Conservation (phyloP, 2,329 filamentous ascomycete genomes). For the Cladosporium sp. region DNA sequence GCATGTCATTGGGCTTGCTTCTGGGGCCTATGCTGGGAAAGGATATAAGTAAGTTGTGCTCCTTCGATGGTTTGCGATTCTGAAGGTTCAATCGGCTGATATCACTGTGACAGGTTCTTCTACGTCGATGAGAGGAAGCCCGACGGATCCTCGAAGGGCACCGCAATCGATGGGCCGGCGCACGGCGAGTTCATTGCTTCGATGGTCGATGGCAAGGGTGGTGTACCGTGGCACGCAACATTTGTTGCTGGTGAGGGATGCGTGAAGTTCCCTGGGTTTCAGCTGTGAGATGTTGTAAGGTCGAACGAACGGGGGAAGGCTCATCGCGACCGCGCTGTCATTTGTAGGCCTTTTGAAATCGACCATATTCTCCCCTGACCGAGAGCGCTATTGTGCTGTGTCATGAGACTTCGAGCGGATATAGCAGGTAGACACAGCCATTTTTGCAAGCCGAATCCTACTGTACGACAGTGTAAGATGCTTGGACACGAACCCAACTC, state of each 20-base stretch:
- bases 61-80: slow-evolving; percentile 6
- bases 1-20: slow-evolving; percentile 42
- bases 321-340: too few species aligned
- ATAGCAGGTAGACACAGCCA: too few species aligned
- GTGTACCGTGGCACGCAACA: slow-evolving; percentile 28
- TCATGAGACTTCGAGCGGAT: too few species aligned
- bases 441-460: too few species aligned
- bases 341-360: too few species aligned
- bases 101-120: slow-evolving; percentile 48
- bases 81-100: slow-evolving; percentile 18
- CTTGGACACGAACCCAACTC: too few species aligned
- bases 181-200: slow-evolving; percentile 27
- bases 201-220: slow-evolving; percentile 19
- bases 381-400: too few species aligned
- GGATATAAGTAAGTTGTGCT: slow-evolving; percentile 36
- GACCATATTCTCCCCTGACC: too few species aligned
- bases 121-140: slow-evolving; percentile 53
- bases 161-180: slow-evolving; percentile 23
- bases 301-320: too few species aligned
- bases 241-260: slow-evolving; percentile 28
- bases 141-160: slow-evolving; percentile 38
- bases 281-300: neutral
- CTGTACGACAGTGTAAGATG: too few species aligned
- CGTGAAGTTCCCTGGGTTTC: slow-evolving; percentile 21
- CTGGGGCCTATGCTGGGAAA: slow-evolving; percentile 38